These are phyloP conservation scores for Quercus phellos DNA, from an alignment of 331 rosid genomes.

Conservation along the genomic window DNA sequence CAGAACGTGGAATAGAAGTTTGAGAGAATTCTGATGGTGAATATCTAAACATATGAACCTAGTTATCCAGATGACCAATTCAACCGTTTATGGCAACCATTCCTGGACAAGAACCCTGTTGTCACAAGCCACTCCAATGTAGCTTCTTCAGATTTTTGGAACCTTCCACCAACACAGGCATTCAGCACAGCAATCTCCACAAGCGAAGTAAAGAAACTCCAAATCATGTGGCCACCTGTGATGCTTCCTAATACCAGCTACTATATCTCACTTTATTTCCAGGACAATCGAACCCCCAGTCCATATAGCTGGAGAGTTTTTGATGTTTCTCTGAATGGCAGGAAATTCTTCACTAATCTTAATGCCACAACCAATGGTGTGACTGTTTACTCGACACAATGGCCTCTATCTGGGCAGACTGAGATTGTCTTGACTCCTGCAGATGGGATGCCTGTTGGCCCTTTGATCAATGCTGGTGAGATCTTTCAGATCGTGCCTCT, in stretches of 20 bases:
- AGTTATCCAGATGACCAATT: slow-evolving; percentile 87
- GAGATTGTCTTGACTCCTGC: slow-evolving; percentile 45
- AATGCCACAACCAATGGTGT: slow-evolving; percentile 61
- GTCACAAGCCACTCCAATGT: slow-evolving; percentile 36
- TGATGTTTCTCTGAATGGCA: slow-evolving; percentile 49
- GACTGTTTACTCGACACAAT: slow-evolving; percentile 48
- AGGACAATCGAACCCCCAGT: slow-evolving; percentile 64
- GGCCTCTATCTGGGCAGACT: slow-evolving; percentile 76
- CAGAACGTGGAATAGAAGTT: neutral
- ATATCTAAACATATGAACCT: slow-evolving; percentile 35
- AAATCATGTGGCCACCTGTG: slow-evolving; percentile 59
- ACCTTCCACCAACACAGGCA: slow-evolving; percentile 54
- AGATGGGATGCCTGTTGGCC: slow-evolving; percentile 46
- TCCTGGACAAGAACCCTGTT: slow-evolving; percentile 42
- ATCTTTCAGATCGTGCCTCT: slow-evolving; percentile 66
- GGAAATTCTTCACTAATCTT: slow-evolving; percentile 43
- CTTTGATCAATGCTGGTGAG: slow-evolving; percentile 76
- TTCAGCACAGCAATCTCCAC: slow-evolving; percentile 51
- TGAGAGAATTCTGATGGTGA: slow-evolving; percentile 32
- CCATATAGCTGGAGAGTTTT: slow-evolving; percentile 77
- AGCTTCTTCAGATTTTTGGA: slow-evolving; percentile 68
- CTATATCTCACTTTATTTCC: slow-evolving; percentile 78
- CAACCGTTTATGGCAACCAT: slow-evolving; percentile 81
- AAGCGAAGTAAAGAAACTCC: slow-evolving; percentile 49
- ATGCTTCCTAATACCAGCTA: slow-evolving; percentile 50